These are phyloP conservation scores for Leishmania tropica DNA, from an alignment of 208 protist genomes.

Conservation along the genomic window DNA sequence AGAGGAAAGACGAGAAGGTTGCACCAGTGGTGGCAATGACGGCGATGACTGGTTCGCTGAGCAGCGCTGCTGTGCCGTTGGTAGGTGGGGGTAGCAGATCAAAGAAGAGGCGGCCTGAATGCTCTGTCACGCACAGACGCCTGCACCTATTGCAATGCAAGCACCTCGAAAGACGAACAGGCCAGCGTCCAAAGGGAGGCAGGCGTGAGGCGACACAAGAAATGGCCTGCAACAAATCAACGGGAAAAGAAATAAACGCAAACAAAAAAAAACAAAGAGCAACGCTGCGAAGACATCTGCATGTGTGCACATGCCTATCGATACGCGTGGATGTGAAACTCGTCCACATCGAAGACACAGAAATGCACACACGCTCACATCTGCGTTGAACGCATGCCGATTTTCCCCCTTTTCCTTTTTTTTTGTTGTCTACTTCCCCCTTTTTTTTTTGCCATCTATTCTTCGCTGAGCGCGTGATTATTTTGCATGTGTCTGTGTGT, in stretches of 20 bases:
- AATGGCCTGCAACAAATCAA: neutral
- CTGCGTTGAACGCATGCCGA: neutral
- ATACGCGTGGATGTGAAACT: neutral
- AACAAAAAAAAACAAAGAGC: neutral
- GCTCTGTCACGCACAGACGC: neutral
- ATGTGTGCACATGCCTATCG: neutral
- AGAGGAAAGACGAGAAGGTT: neutral
- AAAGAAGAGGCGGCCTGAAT: neutral
- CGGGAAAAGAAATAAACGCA: neutral
- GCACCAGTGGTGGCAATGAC: neutral
- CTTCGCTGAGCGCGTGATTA: neutral
- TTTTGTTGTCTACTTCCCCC: neutral
- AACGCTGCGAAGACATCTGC: neutral
- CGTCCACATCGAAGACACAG: neutral
- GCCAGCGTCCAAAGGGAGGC: neutral
- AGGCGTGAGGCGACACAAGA: neutral
- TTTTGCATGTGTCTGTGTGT: conserved; percentile 1
- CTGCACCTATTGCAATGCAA: neutral
- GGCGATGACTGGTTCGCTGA: neutral
- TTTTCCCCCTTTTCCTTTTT: neutral
- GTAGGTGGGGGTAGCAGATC: neutral
- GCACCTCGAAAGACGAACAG: neutral
- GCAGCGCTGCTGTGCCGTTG: neutral
- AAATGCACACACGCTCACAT: neutral
- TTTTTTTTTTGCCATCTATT: neutral